phyloP scores from a whole-genome alignment of 148 eudicot species.

The Simmondsia chinensis region DNA sequence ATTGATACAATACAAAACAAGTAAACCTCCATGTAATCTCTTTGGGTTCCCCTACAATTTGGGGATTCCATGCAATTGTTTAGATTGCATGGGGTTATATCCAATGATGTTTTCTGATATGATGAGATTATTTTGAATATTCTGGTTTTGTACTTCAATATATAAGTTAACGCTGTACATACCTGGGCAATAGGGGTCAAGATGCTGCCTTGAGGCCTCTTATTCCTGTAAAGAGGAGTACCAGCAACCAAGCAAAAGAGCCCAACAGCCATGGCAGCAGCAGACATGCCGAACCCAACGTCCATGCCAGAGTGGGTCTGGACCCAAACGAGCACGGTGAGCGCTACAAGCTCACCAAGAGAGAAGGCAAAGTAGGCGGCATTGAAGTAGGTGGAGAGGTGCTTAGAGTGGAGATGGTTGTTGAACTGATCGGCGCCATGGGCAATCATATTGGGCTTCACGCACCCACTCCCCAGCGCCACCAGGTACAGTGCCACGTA shows the following conservation, averaged over 20 bases:
- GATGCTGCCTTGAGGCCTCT: constrained; percentile 80
- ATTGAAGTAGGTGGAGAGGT: constrained; percentile 87
- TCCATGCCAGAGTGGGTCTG: constrained; percentile 99
- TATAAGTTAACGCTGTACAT: no score
- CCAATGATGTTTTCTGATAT: no score
- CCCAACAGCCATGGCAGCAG: constrained; percentile 87
- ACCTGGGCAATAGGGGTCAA: constrained; percentile 90
- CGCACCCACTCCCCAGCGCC: constrained; percentile 95
- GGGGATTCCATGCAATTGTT: no score
- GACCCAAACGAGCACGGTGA: constrained; percentile 83
- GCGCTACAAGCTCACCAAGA: constrained; percentile 73
- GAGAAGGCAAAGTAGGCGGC: constrained; percentile 95
- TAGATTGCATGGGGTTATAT: no score
- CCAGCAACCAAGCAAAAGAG: constrained; percentile 70
- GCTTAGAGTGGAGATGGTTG: constrained; percentile 46
- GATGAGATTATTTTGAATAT: no score
- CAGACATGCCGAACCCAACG: constrained; percentile 88
- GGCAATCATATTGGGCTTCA: constrained; percentile 96
- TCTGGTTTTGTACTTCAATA: no score
- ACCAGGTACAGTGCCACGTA: constrained; percentile 82
- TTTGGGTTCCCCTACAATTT: no score
- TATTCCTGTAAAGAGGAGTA: constrained; percentile 61
- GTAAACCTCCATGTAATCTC: no score
- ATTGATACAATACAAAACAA: no score
- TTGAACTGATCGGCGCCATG: constrained; percentile 95